Base-by-base conservation (phyloP, 2,329 filamentous ascomycete species). In the Aspergillus carbonarius region DNA sequence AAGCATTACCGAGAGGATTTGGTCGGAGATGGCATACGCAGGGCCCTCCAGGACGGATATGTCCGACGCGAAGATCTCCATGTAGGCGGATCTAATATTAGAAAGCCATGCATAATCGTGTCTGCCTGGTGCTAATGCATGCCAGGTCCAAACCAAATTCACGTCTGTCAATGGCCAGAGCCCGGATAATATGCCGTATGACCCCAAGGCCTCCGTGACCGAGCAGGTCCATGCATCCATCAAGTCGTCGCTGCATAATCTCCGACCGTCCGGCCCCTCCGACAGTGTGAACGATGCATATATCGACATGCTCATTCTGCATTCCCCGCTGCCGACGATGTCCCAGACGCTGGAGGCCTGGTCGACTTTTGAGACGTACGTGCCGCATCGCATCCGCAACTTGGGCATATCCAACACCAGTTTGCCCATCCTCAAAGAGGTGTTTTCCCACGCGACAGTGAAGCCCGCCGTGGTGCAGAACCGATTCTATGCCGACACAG, bases 101-200 rank as follows among this genome's bases (percentile, higher is more conserved):
- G 20, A 30, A 18, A 39, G 6, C 15, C 5, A 32, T 35, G 15
- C 55, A 25, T 23, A 23, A 2, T 27, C 18, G 3, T 12, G 53
- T 37, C 30, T 17, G 27, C 15, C 20, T 18, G 15, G 5, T 20
- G 34, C 25, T 32, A 34, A 57, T 13, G 12, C 25, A 51, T 34
- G 7, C 18, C 18, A 89, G 85, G 80, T 93, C 46, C 91, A 96
- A 82, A 93, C 91, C n/a, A 95, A 93, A 73, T 95, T 88, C 77
- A 91, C 89, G 1, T 82, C 88, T 0, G 73, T 85, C 4, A 74
- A 74, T 15, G 86, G 85, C 23, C 89, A 93, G 71, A 84, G 88
- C 67, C 77, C 77, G 1, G 73, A 75, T 40, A 80, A 85, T 50
- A 79, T 86, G 74, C 88, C 89, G 0, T 91, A 91, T 72, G 79